phyloP scores from a whole-genome alignment of 805 yeast genomes.

The Maudiozyma serrabonitensis region DNA sequence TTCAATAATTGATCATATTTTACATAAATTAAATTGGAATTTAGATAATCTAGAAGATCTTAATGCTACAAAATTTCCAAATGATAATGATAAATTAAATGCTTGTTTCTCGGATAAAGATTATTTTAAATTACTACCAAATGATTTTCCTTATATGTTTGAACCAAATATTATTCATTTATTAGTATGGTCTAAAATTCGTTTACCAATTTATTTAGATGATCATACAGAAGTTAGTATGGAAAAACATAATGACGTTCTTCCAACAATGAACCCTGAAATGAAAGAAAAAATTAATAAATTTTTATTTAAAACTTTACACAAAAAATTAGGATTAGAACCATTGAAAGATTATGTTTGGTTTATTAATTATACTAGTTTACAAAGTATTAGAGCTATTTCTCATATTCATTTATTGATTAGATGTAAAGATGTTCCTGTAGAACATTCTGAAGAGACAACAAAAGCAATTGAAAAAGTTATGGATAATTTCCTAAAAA shows the following conservation, averaged over 20 bases:
- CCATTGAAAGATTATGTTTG: constrained; percentile 37
- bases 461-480: not conserved
- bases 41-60: constrained; percentile 18
- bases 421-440: constrained; percentile 13
- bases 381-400: constrained; percentile 58
- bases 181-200: constrained; percentile 58
- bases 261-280: constrained; percentile 27
- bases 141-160: constrained; percentile 62
- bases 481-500: not conserved
- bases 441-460: not conserved
- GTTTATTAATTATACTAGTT: constrained; percentile 63
- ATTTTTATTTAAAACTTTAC: constrained; percentile 39
- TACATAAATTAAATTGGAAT: constrained; percentile 46
- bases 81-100: constrained; percentile 14
- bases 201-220: constrained; percentile 41
- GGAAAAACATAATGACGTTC: constrained; percentile 18
- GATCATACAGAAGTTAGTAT: constrained; percentile 27
- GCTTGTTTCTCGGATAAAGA: constrained; percentile 19
- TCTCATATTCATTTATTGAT: constrained; percentile 65
- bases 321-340: constrained; percentile 22
- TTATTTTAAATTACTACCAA: constrained; percentile 36
- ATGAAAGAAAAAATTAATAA: constrained; percentile 38
- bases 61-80: constrained; percentile 13
- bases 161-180: constrained; percentile 44
- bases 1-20: constrained; percentile 40